phyloP scores from a whole-genome alignment of 1,139 yeast genomes.

The Scheffersomyces stambukii region DNA sequence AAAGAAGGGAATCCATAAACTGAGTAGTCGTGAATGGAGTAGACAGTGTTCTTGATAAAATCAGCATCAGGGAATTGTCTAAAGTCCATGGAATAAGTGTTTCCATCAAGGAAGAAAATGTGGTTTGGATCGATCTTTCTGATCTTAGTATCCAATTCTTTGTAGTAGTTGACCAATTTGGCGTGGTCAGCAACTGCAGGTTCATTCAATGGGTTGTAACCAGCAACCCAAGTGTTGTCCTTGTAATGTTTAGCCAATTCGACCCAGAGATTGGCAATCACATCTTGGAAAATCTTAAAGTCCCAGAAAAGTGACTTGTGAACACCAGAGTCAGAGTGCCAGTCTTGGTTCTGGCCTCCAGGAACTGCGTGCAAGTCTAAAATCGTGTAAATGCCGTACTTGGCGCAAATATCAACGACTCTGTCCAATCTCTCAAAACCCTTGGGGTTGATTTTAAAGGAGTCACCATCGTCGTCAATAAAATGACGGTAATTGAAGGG shows the following conservation, averaged over 20 bases:
- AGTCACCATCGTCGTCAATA: conserved; percentile 36
- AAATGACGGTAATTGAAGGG: conserved; percentile 48
- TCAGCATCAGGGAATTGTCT: conserved; percentile 34
- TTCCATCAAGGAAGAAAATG: conserved; percentile 42
- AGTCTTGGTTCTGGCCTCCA: conserved; percentile 48
- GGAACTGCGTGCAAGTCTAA: conserved; percentile 45
- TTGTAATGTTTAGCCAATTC: conserved; percentile 37
- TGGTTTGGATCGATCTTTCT: conserved; percentile 41
- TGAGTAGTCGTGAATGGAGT: conserved; percentile 45
- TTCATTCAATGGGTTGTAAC: conserved; percentile 46
- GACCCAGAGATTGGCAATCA: conserved; percentile 36
- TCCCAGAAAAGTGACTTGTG: conserved; percentile 45
- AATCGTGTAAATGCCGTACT: conserved; percentile 36
- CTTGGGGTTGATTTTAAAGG: conserved; percentile 30
- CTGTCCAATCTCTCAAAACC: conserved; percentile 40
- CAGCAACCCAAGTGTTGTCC: conserved; percentile 43
- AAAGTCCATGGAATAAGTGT: conserved; percentile 47
- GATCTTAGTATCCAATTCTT: conserved; percentile 27
- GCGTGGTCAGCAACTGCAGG: conserved; percentile 39
- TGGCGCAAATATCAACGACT: conserved; percentile 34
- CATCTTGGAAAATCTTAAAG: conserved; percentile 41
- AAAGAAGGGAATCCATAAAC: conserved; percentile 36
- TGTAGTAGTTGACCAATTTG: conserved; percentile 33
- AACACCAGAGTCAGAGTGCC: conserved; percentile 43
- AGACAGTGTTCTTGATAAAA: conserved; percentile 34